Evolutionary conservation across 2,329 filamentous ascomycete species (phyloP).

Genomic region (Lecanicillium sp.): DNA sequence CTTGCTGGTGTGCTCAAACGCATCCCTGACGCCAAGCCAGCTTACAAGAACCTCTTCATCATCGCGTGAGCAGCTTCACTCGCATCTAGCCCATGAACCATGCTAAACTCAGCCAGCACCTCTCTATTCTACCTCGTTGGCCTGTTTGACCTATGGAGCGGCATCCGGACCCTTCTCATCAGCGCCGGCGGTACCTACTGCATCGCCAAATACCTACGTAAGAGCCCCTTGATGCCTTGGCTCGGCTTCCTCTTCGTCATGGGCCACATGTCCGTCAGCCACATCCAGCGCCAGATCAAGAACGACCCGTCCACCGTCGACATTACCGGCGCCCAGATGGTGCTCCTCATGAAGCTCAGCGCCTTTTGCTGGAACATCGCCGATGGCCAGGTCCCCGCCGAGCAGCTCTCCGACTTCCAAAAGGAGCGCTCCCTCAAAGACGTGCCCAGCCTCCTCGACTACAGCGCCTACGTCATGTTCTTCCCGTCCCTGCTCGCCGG

Average conservation of each 20-base stretch:
- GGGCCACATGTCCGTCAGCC: slow-evolving; percentile 88
- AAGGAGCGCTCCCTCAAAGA: slow-evolving; percentile 71
- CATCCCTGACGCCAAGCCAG: slow-evolving; percentile 77
- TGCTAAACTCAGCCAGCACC: slow-evolving; percentile 41
- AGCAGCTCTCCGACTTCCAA: slow-evolving; percentile 80
- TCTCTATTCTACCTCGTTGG: slow-evolving; percentile 89
- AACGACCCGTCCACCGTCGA: slow-evolving; percentile 65
- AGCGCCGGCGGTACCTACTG: slow-evolving; percentile 74
- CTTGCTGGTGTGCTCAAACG: slow-evolving; percentile 84
- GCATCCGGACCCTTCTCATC: slow-evolving; percentile 71
- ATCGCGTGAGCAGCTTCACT: slow-evolving; percentile 51
- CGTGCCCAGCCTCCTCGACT: slow-evolving; percentile 74
- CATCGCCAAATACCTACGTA: slow-evolving; percentile 73
- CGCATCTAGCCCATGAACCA: background rate
- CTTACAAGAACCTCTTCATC: slow-evolving; percentile 82
- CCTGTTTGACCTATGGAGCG: slow-evolving; percentile 86
- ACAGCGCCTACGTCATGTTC: slow-evolving; percentile 85
- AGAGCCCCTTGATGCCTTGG: slow-evolving; percentile 94
- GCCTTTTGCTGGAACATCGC: slow-evolving; percentile 98
- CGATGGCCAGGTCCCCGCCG: slow-evolving; percentile 74
- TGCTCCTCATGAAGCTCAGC: slow-evolving; percentile 93
- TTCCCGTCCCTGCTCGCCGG: slow-evolving; percentile 88
- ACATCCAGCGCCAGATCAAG: slow-evolving; percentile 72
- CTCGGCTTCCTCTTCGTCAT: slow-evolving; percentile 89
- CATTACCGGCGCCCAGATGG: slow-evolving; percentile 96